Base-by-base conservation (phyloP, 495 filamentous ascomycete species). In the Usnea hakonensis region DNA sequence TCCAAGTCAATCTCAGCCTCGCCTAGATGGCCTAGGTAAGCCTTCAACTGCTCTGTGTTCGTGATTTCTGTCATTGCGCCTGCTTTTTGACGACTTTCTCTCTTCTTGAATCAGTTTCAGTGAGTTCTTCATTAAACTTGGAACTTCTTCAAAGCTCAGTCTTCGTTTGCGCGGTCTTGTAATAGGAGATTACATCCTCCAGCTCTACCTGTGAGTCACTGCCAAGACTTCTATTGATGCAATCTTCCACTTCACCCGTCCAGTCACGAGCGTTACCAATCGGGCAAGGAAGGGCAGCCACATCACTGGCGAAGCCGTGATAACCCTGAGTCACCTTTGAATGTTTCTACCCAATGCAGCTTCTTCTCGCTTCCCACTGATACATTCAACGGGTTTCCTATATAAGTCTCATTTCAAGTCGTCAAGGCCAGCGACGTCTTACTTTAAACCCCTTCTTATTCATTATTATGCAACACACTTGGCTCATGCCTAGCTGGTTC, bases 31-130 rank as follows among this genome's bases (percentile, higher is more conserved):
- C 38, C 43, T 2, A 60, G 58, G 38, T 60, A 60, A 11, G 58
- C 46, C 33, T 38, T 38, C 46, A 60, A 46, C 35, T 60, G 58
- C 19, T 60, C 58, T 23, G 44, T 60, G 44, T 53, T 60, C 11
- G 46, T 60, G 13, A 60, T 60, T 37, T 60, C 58, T 50, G 38
- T 60, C 36, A 37, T 30, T 17, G 33, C 7, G 44, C 33, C 14
- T 41, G 23, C 55, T 19, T 19, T 57, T 41, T 13, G 1, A 21
- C 13, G 19, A 57, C 41, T 16, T 0, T 13, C 10, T 30, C 19
- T 26, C 23, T 30, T 4, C 30, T 3, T 50, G 26, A 50, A 30
- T 5, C 26, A 13, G 30, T 0, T 4, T 16, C 10, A 1, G 5
- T n/a, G n/a, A n/a, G n/a, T n/a, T n/a, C 5, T 14, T 50, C 2